Evolutionary conservation across 2,329 filamentous ascomycete genomes (phyloP).

Genomic region (Talaromyces sp.): DNA sequence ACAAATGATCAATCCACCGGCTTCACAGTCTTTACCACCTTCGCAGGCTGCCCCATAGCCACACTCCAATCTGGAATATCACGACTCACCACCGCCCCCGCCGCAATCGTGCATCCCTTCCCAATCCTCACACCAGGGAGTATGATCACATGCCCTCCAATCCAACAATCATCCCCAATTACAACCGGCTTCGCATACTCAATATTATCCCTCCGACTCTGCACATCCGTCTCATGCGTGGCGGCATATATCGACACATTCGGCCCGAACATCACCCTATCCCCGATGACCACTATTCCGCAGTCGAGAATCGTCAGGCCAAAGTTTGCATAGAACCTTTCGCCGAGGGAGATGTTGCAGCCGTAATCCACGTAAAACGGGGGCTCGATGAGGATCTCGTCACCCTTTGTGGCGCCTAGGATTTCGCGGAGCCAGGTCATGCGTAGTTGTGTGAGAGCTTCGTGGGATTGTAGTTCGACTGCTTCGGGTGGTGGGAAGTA

Average conservation of each 20-base stretch:
- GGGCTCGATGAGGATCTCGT: constrained; percentile 55
- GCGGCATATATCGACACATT: constrained; percentile 53
- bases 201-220: constrained; percentile 46
- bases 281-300: constrained; percentile 51
- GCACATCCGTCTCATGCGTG: constrained; percentile 52
- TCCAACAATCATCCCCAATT: constrained; percentile 50
- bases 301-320: constrained; percentile 52
- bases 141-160: constrained; percentile 47
- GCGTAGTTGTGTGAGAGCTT: constrained; percentile 43
- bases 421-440: constrained; percentile 49
- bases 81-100: constrained; percentile 41
- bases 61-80: constrained; percentile 21
- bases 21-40: constrained; percentile 19
- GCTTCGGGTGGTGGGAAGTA: constrained; percentile 43
- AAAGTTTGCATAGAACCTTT: constrained; percentile 53
- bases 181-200: constrained; percentile 50
- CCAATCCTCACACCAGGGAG: constrained; percentile 45
- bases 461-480: constrained; percentile 24
- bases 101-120: constrained; percentile 41
- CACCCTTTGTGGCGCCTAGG: constrained; percentile 51
- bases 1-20: constrained; percentile 3
- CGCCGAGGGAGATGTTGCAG: constrained; percentile 59
- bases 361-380: constrained; percentile 63
- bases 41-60: constrained; percentile 19
- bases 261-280: constrained; percentile 52